Evolutionary conservation across 805 yeast species (phyloP), one percentile per base, ranked within the genome.

Genomic region (Osmozyma mogii): DNA sequence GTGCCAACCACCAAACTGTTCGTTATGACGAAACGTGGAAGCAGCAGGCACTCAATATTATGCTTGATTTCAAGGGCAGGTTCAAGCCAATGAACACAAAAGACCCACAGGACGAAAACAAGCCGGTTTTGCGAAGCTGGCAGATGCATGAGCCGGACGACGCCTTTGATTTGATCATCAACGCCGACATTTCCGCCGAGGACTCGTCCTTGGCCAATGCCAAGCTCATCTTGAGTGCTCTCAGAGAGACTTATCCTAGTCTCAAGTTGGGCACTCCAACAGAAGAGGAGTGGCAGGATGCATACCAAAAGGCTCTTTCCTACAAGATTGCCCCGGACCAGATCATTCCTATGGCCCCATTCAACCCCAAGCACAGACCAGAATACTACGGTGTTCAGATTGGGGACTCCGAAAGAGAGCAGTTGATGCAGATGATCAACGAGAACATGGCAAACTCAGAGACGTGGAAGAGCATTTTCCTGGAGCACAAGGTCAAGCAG

Each of bases 1-100:
- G 96, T 3, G 87, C 87, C 46, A 79, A 83, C 39, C 98, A 92
- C 51, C 95, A 83, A 50, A 75, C 88, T 2, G 83, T 92, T n/a
- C n/a, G n/a, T n/a, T n/a, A n/a, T n/a, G n/a, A n/a, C n/a, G n/a
- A n/a, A n/a, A n/a, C n/a, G n/a, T n/a, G n/a, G n/a, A n/a, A n/a
- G n/a, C n/a, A n/a, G n/a, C 61, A 66, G 29, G 76, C 83, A 0
- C 54, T 61, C 18, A 68, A 65, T 12, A 78, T 92, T 18, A 75
- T 89, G 84, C 58, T 60, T 17, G 85, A 88, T 0, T 88, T 89
- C 45, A 60, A 84, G 27, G 61, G 63, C 4, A 58, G 92, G 33
- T 84, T 78, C 44, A 82, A 84, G 47, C 72, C 75, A 0, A 65
- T 84, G 2, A 56, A 70, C 35, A 34, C 56, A 1, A 31, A 38